These are phyloP conservation scores for Coemansia sp. DNA, from an alignment of 192 early-diverging fungal species.

Conservation along the genomic window DNA sequence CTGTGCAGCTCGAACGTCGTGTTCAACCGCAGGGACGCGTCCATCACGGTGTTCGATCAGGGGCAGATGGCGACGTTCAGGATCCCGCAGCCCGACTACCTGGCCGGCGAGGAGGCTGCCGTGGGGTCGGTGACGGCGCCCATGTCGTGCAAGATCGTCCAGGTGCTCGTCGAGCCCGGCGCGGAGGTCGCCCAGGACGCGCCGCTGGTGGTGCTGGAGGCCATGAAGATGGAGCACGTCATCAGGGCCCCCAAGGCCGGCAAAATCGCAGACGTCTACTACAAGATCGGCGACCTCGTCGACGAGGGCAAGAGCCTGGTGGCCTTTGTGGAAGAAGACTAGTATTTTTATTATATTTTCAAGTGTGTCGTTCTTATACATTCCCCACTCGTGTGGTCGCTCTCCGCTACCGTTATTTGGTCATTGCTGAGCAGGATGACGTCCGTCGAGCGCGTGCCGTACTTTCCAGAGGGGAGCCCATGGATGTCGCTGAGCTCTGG, in stretches of 20 bases:
- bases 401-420: slow-evolving; percentile 21
- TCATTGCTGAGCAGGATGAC: slow-evolving; percentile 23
- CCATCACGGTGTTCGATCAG: slow-evolving; percentile 64
- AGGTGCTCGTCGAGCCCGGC: slow-evolving; percentile 78
- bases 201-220: slow-evolving; percentile 87
- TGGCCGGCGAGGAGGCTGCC: slow-evolving; percentile 72
- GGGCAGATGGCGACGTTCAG: slow-evolving; percentile 60
- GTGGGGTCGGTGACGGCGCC: slow-evolving; percentile 75
- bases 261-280: slow-evolving; percentile 75
- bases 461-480: not conserved
- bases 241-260: slow-evolving; percentile 76
- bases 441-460: slow-evolving; percentile 44
- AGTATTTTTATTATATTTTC: not conserved
- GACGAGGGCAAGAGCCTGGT: slow-evolving; percentile 82
- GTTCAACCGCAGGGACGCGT: slow-evolving; percentile 54
- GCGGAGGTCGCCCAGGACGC: slow-evolving; percentile 77
- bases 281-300: slow-evolving; percentile 85
- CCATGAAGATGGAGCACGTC: slow-evolving; percentile 99
- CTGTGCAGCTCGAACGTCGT: slow-evolving; percentile 64
- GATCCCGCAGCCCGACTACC: slow-evolving; percentile 57
- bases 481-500: slow-evolving; percentile 7
- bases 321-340: slow-evolving; percentile 58
- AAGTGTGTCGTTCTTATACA: not conserved
- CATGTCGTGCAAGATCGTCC: slow-evolving; percentile 91
- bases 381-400: not conserved